phyloP scores from a whole-genome alignment of 176 grass and related monocot species.

The Paspalum notatum region DNA sequence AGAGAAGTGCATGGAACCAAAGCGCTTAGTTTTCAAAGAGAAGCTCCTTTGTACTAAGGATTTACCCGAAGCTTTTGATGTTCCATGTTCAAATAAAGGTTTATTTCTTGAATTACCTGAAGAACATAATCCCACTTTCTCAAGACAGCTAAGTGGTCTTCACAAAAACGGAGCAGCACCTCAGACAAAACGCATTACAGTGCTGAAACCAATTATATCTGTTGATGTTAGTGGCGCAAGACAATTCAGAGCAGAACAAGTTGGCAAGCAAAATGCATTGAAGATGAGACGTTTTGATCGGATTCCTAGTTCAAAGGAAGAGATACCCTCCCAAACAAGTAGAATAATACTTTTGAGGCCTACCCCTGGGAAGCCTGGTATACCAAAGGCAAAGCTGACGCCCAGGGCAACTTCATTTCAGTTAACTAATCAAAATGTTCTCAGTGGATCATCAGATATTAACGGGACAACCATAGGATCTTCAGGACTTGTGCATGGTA shows the following conservation, averaged over 20 bases:
- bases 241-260: conserved; percentile 17
- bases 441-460: conserved; percentile 26
- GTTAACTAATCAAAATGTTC: conserved; percentile 24
- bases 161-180: conserved; percentile 37
- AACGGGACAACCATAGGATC: conserved; percentile 26
- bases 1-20: conserved; percentile 57
- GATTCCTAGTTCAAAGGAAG: conserved; percentile 44
- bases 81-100: conserved; percentile 76
- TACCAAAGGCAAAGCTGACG: conserved; percentile 45
- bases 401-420: conserved; percentile 39
- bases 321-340: conserved; percentile 59
- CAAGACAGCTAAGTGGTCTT: conserved; percentile 30
- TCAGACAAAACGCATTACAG: conserved; percentile 68
- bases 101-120: conserved; percentile 70
- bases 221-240: conserved; percentile 34
- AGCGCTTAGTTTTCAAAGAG: conserved; percentile 46
- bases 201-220: conserved; percentile 73
- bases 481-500: conserved; percentile 30
- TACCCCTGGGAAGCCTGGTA: conserved; percentile 51
- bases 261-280: conserved; percentile 40
- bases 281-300: conserved; percentile 36
- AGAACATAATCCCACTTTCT: conserved; percentile 63
- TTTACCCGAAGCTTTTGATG: conserved; percentile 61
- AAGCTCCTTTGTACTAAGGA: conserved; percentile 52
- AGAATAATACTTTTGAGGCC: conserved; percentile 90